A percentile compares a stretch with the other conserved stretches of the same genome.
Evolutionary conservation across 2,329 filamentous ascomycete genomes (phyloP).

Genomic region (Fusarium buharicum): DNA sequence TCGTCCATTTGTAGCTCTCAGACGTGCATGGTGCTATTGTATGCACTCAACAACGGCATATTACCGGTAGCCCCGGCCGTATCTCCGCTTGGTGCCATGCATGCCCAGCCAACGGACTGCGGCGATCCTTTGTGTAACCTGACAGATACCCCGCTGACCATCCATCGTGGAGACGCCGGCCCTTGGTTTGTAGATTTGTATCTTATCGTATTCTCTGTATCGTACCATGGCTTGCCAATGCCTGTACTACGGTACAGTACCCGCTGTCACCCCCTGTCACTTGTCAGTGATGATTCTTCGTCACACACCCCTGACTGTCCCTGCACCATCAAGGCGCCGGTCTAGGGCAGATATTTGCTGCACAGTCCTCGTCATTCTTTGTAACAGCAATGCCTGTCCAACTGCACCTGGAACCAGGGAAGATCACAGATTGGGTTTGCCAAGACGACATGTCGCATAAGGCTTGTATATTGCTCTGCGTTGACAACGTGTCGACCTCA

Average conservation of each 20-base stretch:
- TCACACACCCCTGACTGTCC: constrained; percentile 2
- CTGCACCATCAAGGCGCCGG: neutral
- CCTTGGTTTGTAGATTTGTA: constrained; percentile 14
- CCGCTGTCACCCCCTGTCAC: constrained; percentile 17
- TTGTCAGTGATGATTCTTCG: constrained; percentile 2
- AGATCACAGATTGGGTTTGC: constrained; percentile 13
- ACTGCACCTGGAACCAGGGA: neutral
- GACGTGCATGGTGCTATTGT: constrained; percentile 9
- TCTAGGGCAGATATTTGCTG: neutral
- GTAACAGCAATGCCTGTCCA: constrained; percentile 12
- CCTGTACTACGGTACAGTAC: constrained; percentile 8
- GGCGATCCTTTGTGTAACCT: constrained; percentile 36
- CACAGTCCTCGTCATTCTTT: constrained; percentile 11
- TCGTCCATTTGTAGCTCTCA: constrained; percentile 1
- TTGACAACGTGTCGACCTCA: constrained; percentile 11
- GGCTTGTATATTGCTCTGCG: constrained; percentile 8
- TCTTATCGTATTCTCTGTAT: constrained; percentile 9
- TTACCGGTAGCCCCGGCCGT: constrained; percentile 19
- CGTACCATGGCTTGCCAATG: constrained; percentile 9
- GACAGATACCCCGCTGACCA: constrained; percentile 21
- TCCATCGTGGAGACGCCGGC: constrained; percentile 16
- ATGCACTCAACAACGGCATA: constrained; percentile 10
- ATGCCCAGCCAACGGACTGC: constrained; percentile 11
- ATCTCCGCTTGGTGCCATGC: constrained; percentile 10
- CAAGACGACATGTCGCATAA: constrained; percentile 19